phyloP scores from a whole-genome alignment of 768 basidiomycete species.

The Tricholoma terreum region DNA sequence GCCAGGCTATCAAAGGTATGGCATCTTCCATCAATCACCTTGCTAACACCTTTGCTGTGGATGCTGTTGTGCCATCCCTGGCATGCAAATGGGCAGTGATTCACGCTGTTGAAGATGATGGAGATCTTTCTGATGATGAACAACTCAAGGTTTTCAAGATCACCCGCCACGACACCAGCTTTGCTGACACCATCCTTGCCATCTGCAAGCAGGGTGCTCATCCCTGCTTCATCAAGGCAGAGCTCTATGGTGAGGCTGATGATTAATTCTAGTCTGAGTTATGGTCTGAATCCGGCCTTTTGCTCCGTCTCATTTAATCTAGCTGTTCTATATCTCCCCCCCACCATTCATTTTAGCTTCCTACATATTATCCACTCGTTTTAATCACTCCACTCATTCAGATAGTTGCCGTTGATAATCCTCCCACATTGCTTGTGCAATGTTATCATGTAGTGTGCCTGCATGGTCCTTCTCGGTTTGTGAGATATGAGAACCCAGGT shows the following conservation, averaged over 20 bases:
- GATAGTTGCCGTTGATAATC: slow-evolving; percentile 11
- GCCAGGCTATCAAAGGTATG: slow-evolving; percentile 13
- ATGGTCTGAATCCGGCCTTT: slow-evolving; percentile 12
- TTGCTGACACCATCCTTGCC: slow-evolving; percentile 15
- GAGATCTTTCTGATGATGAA: slow-evolving; percentile 19
- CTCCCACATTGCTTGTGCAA: slow-evolving; percentile 25
- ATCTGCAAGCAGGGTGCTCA: slow-evolving; percentile 15
- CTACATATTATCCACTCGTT: neutral
- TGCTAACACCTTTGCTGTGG: slow-evolving; percentile 12
- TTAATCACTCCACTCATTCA: neutral
- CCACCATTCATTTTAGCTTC: neutral
- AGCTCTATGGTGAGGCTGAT: slow-evolving; percentile 1
- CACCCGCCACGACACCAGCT: slow-evolving; percentile 12
- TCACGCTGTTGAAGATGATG: slow-evolving; percentile 16
- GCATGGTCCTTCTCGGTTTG: slow-evolving; percentile 18
- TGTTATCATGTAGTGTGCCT: slow-evolving; percentile 14
- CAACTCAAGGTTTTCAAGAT: slow-evolving; percentile 14
- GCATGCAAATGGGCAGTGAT: slow-evolving; percentile 10
- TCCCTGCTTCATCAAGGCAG: slow-evolving; percentile 10
- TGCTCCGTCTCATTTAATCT: too few relatives aligned
- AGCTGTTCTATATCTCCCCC: slow-evolving; percentile 3
- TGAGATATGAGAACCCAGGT: slow-evolving; percentile 10
- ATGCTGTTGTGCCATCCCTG: slow-evolving; percentile 8
- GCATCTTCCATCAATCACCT: slow-evolving; percentile 16
- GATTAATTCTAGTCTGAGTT: neutral